Evolutionary conservation across 371 early-diverging fungal species (phyloP), one percentile per base, ranked within the genome.

Genomic region (Actinomortierella ambigua): DNA sequence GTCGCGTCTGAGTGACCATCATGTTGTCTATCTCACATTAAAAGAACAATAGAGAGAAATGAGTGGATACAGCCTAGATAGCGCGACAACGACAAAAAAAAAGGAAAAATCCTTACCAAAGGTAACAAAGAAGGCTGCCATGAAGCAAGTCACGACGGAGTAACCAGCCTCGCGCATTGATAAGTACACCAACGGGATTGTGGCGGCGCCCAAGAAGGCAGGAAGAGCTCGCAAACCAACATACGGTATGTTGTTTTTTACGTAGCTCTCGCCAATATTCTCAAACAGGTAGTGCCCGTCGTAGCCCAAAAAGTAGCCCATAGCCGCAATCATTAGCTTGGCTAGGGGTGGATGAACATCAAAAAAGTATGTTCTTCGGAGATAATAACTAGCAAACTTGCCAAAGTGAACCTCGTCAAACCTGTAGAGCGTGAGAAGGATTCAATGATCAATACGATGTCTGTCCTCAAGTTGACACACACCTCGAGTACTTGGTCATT

Each of bases 321-420:
- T 85, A 22, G 86, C 85, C 11, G 97, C 99, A 17, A 98, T 80
- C 77, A 99, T 82, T 80, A 99, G 69, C 77, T 99, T 99, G 23
- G 99, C 99, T 43, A 99, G 84, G 4, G 99, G 99, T 40, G 99
- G 99, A 73, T 99, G 99, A 20, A 99, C 99, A 76, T 99, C 99
- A 81, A 99, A 99, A 80, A 91, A 99, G 83, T 95, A 99, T 57
- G 85, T 82, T 22, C 94, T 79, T 5, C 89, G 85, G 29, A 99
- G 79, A 73, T 99, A 99, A 73, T 93, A 92, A 22, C 90, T 86
- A n/a, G 97, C 95, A 80, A 98, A 99, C 77, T 97, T 96, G 55
- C 99, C 99, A 87, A 99, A 99, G 75, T 99, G 99, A 9, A 98
- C 99, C 80, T 99, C 99, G 80, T 90, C 88, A 68, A 88, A 89